phyloP scores from a whole-genome alignment of 2,329 filamentous ascomycete genomes.

The Juglanconis oblonga region DNA sequence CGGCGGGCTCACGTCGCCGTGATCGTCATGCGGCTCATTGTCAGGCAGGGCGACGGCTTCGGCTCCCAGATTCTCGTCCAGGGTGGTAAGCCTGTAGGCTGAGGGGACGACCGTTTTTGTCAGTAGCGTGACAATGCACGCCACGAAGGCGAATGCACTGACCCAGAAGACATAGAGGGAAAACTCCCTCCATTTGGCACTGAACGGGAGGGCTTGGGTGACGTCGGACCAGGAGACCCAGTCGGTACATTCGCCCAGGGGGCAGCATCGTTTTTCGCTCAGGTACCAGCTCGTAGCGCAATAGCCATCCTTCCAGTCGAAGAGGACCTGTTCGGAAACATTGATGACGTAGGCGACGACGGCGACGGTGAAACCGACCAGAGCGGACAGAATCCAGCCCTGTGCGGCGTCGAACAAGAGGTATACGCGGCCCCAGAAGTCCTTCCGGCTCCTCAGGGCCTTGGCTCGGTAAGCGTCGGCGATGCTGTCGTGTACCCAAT shows the following conservation, averaged over 20 bases:
- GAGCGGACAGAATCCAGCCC: slow-evolving; percentile 88
- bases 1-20: slow-evolving; percentile 41
- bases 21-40: slow-evolving; percentile 36
- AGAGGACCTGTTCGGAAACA: slow-evolving; percentile 78
- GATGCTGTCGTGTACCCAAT: slow-evolving; percentile 98
- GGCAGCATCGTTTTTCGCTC: slow-evolving; percentile 66
- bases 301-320: slow-evolving; percentile 89
- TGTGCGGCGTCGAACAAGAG: slow-evolving; percentile 83
- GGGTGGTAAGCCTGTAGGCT: slow-evolving; percentile 77
- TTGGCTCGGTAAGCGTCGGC: slow-evolving; percentile 89
- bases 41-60: slow-evolving; percentile 42
- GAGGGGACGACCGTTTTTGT: slow-evolving; percentile 96
- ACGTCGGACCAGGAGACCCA: slow-evolving; percentile 57
- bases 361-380: slow-evolving; percentile 85
- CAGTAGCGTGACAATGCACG: slow-evolving; percentile 77
- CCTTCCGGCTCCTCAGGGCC: slow-evolving; percentile 74
- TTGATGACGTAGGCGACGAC: slow-evolving; percentile 85
- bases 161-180: slow-evolving; percentile 71
- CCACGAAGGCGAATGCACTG: slow-evolving; percentile 63
- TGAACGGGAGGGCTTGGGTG: slow-evolving; percentile 41
- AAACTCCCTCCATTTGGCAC: slow-evolving; percentile 69
- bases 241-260: slow-evolving; percentile 50
- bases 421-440: slow-evolving; percentile 75
- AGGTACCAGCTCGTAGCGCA: slow-evolving; percentile 70
- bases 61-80: slow-evolving; percentile 90